These are phyloP conservation scores for Thraustochytrium striatum DNA, from an alignment of 352 stramenopile species.

Conservation along the genomic window DNA sequence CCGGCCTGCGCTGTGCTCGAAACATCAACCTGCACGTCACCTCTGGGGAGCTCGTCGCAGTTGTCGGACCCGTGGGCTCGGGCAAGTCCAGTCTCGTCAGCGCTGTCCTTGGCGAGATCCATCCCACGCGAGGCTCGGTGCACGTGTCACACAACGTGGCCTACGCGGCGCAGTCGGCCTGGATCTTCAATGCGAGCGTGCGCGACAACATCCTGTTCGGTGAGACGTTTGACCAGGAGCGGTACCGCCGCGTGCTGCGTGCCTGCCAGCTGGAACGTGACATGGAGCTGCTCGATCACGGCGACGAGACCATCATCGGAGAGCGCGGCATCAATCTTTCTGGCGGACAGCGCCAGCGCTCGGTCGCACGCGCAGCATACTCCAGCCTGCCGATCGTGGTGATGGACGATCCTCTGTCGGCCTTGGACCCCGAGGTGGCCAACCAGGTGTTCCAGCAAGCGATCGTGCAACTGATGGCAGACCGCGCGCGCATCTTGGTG, in stretches of 20 bases:
- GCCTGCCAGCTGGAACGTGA: conserved; percentile 63
- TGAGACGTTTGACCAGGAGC: conserved; percentile 62
- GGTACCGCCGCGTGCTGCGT: conserved; percentile 61
- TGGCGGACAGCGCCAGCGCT: conserved; percentile 71
- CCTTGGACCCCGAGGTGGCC: conserved; percentile 16
- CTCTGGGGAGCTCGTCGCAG: conserved; percentile 69
- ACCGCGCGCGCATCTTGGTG: not conserved
- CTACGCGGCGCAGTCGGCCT: conserved; percentile 81
- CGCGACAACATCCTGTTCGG: conserved; percentile 91
- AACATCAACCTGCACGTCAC: conserved; percentile 64
- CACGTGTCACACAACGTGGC: conserved; percentile 60
- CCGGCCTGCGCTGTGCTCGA: too few relatives aligned
- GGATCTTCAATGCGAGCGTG: conserved; percentile 79
- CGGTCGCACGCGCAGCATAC: conserved; percentile 70
- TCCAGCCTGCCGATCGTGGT: conserved; percentile 42
- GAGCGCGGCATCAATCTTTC: conserved; percentile 73
- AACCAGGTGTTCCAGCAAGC: not conserved
- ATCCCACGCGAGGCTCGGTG: conserved; percentile 50
- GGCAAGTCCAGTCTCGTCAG: conserved; percentile 89
- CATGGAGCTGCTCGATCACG: conserved; percentile 66
- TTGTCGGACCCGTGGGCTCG: conserved; percentile 85
- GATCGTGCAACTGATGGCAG: not conserved
- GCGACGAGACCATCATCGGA: conserved; percentile 72
- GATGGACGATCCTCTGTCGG: conserved; percentile 8
- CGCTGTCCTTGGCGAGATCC: conserved; percentile 85